Evolutionary conservation across 805 yeast genomes (phyloP).

Genomic region (Wilhelminamyces savonicus): DNA sequence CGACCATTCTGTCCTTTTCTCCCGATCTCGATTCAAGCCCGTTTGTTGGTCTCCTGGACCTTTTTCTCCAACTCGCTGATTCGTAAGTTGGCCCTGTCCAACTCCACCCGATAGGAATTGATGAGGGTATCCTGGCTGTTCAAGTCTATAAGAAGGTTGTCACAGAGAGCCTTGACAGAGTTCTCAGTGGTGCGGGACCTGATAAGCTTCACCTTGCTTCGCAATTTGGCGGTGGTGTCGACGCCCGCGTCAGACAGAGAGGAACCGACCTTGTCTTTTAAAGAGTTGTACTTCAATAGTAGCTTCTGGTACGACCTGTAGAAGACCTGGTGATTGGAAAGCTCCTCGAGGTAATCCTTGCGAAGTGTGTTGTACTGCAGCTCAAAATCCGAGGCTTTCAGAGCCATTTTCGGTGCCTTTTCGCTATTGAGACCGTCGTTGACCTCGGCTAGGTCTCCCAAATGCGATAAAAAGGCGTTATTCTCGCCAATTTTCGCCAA

Average conservation of each 20-base stretch:
- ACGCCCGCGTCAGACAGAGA: background rate
- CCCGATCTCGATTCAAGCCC: too few species aligned
- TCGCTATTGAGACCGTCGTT: constrained; percentile 6
- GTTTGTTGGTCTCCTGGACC: too few species aligned
- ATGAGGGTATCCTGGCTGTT: constrained; percentile 4
- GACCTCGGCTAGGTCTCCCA: constrained; percentile 15
- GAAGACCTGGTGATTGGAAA: constrained; percentile 18
- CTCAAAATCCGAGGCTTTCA: too few species aligned
- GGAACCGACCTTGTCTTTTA: constrained; percentile 6
- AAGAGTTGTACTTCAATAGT: constrained; percentile 19
- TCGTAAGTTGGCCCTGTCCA: constrained; percentile 13
- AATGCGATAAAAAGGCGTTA: constrained; percentile 13
- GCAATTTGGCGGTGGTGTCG: constrained; percentile 6
- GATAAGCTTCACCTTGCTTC: constrained; percentile 14
- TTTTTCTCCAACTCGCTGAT: constrained; percentile 12
- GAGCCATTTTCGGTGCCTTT: constrained; percentile 3
- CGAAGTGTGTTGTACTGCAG: constrained; percentile 14
- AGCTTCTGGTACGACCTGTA: constrained; percentile 26
- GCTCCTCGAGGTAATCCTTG: constrained; percentile 22
- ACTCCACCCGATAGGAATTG: constrained; percentile 17
- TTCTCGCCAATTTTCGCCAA: constrained; percentile 6
- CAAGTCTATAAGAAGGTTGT: constrained; percentile 14
- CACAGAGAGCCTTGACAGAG: constrained; percentile 14
- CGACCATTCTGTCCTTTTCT: too few species aligned
- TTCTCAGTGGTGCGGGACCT: constrained; percentile 15